A percentile compares a stretch with the other conserved stretches of the same genome.
Conservation (phyloP, 129 eudicot species). For the Gnaphalium uliginosum region DNA sequence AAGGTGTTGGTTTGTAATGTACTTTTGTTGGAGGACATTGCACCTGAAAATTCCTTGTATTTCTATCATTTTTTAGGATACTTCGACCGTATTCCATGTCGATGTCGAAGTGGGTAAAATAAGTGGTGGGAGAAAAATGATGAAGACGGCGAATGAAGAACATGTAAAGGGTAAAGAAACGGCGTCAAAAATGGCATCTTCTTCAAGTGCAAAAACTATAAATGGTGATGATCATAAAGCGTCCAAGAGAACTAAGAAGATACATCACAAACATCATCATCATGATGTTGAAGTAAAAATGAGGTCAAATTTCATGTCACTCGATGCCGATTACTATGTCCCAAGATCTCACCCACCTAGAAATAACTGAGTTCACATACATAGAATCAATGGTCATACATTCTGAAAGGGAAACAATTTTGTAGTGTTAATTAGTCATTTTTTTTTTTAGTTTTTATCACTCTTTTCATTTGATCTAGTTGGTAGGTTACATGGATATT, state of each 20-base stretch:
- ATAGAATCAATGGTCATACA: conserved; percentile 12
- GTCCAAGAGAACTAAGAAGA: conserved; percentile 34
- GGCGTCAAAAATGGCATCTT: conserved; percentile 20
- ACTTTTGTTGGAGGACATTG: no score
- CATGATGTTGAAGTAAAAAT: conserved; percentile 29
- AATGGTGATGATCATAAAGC: conserved; percentile 25
- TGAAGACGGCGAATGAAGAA: conserved; percentile 14
- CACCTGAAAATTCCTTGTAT: neutral
- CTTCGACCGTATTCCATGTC: neutral
- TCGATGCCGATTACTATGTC: conserved; percentile 61
- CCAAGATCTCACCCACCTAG: conserved; percentile 70
- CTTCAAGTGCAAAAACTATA: conserved; percentile 34
- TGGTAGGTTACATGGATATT: no score
- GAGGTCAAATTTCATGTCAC: conserved; percentile 42
- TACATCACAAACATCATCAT: conserved; percentile 21
- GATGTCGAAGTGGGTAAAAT: conserved; percentile 17
- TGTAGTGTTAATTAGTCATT: conserved; percentile 22
- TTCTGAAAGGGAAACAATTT: conserved; percentile 31
- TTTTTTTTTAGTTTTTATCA: no score
- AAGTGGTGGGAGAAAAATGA: conserved; percentile 42
- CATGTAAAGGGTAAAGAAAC: conserved; percentile 17
- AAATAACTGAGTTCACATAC: conserved; percentile 46
- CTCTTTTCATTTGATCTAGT: no score
- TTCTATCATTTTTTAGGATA: conserved; percentile 9
- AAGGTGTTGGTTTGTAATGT: neutral